phyloP scores from a whole-genome alignment of 2,329 filamentous ascomycete genomes.

The Ophioceras dolichostomum region DNA sequence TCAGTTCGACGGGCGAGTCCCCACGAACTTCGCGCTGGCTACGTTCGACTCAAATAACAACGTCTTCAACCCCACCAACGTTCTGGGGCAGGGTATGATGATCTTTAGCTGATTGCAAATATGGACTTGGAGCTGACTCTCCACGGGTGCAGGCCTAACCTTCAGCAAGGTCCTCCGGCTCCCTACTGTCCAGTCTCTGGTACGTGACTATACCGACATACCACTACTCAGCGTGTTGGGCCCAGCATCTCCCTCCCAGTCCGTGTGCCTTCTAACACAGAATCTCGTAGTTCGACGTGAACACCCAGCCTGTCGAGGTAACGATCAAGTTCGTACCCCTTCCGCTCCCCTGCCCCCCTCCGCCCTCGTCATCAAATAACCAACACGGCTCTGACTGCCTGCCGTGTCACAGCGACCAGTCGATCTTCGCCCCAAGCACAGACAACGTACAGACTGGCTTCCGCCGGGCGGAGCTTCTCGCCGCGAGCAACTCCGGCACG shows the following conservation, averaged over 20 bases:
- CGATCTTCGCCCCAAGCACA: constrained; percentile 42
- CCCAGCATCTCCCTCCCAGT: no score
- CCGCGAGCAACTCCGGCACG: constrained; percentile 33
- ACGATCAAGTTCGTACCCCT: constrained; percentile 29
- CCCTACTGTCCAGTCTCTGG: constrained; percentile 26
- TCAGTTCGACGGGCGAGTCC: constrained; percentile 34
- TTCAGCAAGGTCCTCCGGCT: constrained; percentile 38
- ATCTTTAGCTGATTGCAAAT: background rate
- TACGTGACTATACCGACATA: no score
- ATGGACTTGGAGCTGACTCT: no score
- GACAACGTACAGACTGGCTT: constrained; percentile 43
- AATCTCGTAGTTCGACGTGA: constrained; percentile 34
- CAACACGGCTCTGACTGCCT: background rate
- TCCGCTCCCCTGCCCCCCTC: background rate
- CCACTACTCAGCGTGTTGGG: no score
- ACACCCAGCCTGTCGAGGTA: constrained; percentile 34
- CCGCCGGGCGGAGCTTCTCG: constrained; percentile 45
- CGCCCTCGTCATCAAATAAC: background rate
- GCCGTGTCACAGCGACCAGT: constrained; percentile 27
- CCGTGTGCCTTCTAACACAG: no score
- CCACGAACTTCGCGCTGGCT: constrained; percentile 20
- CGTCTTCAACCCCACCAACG: constrained; percentile 37
- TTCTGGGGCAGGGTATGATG: constrained; percentile 31
- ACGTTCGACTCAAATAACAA: constrained; percentile 26
- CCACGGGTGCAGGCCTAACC: constrained; percentile 32